Evolutionary conservation across 2,329 filamentous ascomycete species (phyloP).

Genomic region (Aureobasidium sp.): DNA sequence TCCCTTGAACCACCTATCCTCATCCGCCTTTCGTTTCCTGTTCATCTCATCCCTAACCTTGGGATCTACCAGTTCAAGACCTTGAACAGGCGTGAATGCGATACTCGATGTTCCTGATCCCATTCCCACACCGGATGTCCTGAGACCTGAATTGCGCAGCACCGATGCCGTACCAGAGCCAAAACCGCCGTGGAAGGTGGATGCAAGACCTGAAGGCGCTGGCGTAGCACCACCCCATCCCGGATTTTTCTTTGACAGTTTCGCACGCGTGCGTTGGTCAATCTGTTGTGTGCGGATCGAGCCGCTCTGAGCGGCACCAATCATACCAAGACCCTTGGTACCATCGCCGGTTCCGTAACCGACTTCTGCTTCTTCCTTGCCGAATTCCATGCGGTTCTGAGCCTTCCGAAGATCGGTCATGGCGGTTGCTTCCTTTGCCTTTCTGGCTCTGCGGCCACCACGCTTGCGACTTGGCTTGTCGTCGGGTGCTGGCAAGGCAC

Average conservation of each 20-base stretch:
- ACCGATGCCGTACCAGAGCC: conserved; percentile 59
- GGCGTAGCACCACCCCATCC: conserved; percentile 68
- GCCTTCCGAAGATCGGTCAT: conserved; percentile 96
- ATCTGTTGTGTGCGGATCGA: conserved; percentile 81
- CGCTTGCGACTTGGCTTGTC: conserved; percentile 92
- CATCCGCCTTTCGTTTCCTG: conserved; percentile 86
- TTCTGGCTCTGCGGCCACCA: conserved; percentile 79
- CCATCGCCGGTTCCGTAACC: conserved; percentile 82
- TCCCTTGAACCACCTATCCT: conserved; percentile 93
- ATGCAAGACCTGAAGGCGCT: conserved; percentile 55
- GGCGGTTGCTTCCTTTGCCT: conserved; percentile 92
- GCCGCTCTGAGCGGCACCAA: conserved; percentile 82
- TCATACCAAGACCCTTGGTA: conserved; percentile 89
- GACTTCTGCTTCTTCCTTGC: conserved; percentile 88
- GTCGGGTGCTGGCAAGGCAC: conserved; percentile 84
- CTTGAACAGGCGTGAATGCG: conserved; percentile 90
- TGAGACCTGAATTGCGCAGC: conserved; percentile 71
- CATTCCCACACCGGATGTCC: conserved; percentile 68
- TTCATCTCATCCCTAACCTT: conserved; percentile 82
- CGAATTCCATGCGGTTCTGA: conserved; percentile 93
- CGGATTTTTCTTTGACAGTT: conserved; percentile 89
- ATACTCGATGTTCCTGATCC: conserved; percentile 61
- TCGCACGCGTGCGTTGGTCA: conserved; percentile 86
- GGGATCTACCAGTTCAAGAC: conserved; percentile 89
- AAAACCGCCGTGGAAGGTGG: conserved; percentile 72